Conservation (phyloP, 225 moss, liverwort and hornwort species). For the Pseudisothecium myosuroides region DNA sequence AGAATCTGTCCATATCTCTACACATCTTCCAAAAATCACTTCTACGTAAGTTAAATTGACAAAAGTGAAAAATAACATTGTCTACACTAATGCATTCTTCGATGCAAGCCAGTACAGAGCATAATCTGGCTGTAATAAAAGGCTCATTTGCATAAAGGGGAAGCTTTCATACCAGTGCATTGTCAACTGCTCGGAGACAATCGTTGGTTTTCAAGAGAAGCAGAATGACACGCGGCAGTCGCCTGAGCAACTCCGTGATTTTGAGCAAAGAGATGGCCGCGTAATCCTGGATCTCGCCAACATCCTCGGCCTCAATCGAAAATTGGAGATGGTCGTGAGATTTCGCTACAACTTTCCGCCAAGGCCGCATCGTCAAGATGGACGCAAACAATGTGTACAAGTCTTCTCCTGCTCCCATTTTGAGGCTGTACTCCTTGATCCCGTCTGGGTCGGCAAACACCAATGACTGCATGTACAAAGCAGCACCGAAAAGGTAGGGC, state of each 20-base stretch:
- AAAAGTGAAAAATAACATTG: not conserved
- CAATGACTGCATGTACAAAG: slow-evolving; percentile 20
- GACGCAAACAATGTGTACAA: slow-evolving; percentile 68
- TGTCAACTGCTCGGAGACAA: slow-evolving; percentile 67
- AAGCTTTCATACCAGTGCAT: slow-evolving; percentile 27
- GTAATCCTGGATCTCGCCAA: slow-evolving; percentile 42
- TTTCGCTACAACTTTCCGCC: slow-evolving; percentile 46
- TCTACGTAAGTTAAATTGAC: not conserved
- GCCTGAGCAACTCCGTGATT: slow-evolving; percentile 40
- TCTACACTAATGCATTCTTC: not conserved
- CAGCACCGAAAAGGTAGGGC: not conserved
- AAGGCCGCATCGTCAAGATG: slow-evolving; percentile 69
- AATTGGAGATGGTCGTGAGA: slow-evolving; percentile 48
- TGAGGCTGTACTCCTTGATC: slow-evolving; percentile 54
- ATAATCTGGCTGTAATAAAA: not conserved
- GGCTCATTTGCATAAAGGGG: not conserved
- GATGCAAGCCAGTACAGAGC: not conserved
- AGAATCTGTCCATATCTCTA: not conserved
- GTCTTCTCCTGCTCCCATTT: slow-evolving; percentile 67
- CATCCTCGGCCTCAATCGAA: slow-evolving; percentile 25
- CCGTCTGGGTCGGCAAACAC: slow-evolving; percentile 48
- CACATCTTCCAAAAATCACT: not conserved
- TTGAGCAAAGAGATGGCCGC: slow-evolving; percentile 44
- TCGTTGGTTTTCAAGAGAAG: slow-evolving; percentile 72
- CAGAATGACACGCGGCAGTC: slow-evolving; percentile 57